Evolutionary conservation across 225 moss, liverwort and hornwort species (phyloP).

Genomic region (Sphagnum contortum): DNA sequence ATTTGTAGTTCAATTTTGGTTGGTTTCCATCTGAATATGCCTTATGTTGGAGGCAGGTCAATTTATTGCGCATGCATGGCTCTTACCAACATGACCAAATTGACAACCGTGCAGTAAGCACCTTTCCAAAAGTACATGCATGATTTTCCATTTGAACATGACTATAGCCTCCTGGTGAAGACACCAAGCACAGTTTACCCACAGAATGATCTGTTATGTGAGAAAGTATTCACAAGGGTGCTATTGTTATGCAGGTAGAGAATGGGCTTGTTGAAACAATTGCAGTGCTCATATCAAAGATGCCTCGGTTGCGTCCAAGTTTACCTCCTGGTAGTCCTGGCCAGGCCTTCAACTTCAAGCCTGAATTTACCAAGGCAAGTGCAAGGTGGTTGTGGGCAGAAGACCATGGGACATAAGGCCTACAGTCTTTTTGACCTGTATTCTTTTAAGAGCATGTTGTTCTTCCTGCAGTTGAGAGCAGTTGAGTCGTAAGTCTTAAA

Average conservation of each 20-base stretch:
- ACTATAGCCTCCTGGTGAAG: too few species aligned
- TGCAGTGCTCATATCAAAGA: conserved; percentile 78
- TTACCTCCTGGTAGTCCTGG: conserved; percentile 66
- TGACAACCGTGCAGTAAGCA: conserved; percentile 74
- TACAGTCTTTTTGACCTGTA: too few species aligned
- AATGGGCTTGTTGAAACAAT: conserved; percentile 98
- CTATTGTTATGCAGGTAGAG: conserved; percentile 53
- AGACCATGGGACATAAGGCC: too few species aligned
- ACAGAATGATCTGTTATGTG: too few species aligned
- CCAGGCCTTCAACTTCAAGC: conserved; percentile 76
- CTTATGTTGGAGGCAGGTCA: conserved; percentile 31
- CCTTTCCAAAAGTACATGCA: background rate
- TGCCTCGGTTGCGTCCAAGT: conserved; percentile 89
- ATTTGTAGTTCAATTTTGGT: background rate
- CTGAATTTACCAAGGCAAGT: conserved; percentile 86
- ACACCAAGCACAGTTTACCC: too few species aligned
- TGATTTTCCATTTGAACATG: too few species aligned
- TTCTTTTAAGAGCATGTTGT: background rate
- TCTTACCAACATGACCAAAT: conserved; percentile 98
- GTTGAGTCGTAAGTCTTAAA: too few species aligned
- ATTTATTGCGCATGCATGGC: conserved; percentile 75
- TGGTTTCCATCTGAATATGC: background rate
- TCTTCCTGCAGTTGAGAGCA: background rate
- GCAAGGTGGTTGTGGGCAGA: too few species aligned
- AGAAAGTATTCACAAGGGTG: too few species aligned